Conservation (phyloP, 2,329 filamentous ascomycete genomes). For the Colletotrichum sp. region DNA sequence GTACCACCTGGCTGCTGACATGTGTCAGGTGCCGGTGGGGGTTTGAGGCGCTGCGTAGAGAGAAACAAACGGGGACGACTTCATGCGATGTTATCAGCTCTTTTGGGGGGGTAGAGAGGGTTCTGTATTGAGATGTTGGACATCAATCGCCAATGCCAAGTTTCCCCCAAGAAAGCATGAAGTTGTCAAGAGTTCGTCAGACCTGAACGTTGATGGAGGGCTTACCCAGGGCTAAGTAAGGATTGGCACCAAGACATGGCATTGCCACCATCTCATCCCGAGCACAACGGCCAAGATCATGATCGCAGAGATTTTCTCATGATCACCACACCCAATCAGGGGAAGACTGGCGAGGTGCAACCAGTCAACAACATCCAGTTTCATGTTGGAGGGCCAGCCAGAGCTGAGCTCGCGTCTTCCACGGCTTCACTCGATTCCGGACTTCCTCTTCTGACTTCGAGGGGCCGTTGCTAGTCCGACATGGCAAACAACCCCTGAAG, state of each 20-base stretch:
- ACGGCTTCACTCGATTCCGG: slow-evolving; percentile 12
- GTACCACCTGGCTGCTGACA: not conserved
- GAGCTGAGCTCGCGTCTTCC: not conserved
- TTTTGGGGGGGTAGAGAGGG: rapidly evolving
- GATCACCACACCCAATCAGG: not conserved
- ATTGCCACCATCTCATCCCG: not conserved
- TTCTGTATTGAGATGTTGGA: not conserved
- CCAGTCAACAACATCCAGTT: not conserved
- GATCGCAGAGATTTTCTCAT: not conserved
- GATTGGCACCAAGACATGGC: not conserved
- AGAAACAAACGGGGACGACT: slow-evolving; percentile 3
- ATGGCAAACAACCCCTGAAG: not conserved
- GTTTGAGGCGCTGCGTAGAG: not conserved
- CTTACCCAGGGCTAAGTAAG: not conserved
- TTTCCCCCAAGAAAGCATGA: not conserved
- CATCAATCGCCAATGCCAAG: not conserved
- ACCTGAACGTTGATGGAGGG: not conserved
- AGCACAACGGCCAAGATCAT: not conserved
- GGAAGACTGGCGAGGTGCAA: not conserved
- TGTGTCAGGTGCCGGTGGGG: slow-evolving; percentile 13
- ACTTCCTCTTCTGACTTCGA: not conserved
- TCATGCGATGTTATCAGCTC: not conserved
- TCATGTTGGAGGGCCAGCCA: not conserved
- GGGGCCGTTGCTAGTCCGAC: not conserved
- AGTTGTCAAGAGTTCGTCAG: not conserved